phyloP scores from a whole-genome alignment of 2,329 filamentous ascomycete species.

The Dryadomyces quercivorus region DNA sequence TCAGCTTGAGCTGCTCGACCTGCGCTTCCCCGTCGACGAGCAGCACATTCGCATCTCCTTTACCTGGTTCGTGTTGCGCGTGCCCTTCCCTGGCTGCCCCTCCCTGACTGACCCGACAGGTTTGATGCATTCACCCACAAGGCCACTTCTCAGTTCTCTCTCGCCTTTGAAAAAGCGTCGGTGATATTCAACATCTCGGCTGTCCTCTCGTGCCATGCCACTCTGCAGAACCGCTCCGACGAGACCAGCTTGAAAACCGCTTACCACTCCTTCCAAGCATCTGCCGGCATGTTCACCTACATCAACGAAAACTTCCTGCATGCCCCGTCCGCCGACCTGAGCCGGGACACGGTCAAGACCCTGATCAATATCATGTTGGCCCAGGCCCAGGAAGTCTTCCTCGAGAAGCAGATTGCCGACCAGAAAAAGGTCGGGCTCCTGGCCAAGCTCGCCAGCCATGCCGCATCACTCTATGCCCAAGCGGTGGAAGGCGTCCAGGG shows the following conservation, averaged over 20 bases:
- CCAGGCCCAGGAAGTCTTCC: conserved; percentile 91
- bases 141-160: conserved; percentile 87
- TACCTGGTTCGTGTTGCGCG: conserved; percentile 58
- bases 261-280: conserved; percentile 96
- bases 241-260: conserved; percentile 90
- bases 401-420: conserved; percentile 90
- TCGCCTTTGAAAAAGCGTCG: conserved; percentile 96
- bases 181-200: conserved; percentile 99
- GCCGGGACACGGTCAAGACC: conserved; percentile 88
- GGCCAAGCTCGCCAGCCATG: conserved; percentile 87
- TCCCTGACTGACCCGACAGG: conserved; percentile 35
- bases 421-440: conserved; percentile 85
- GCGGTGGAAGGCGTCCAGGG: conserved; percentile 85
- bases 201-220: conserved; percentile 89
- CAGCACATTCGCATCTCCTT: conserved; percentile 99
- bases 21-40: conserved; percentile 94
- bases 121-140: conserved; percentile 99
- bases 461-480: conserved; percentile 76
- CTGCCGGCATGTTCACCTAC: conserved; percentile 98
- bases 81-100: not conserved
- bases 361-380: conserved; percentile 87
- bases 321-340: conserved; percentile 90
- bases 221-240: conserved; percentile 81
- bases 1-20: conserved; percentile 84
- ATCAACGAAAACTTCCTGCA: conserved; percentile 99